A percentile compares a stretch with the other conserved stretches of the same genome.
phyloP scores from a whole-genome alignment of 225 moss, liverwort and hornwort species.

The Ulota crispa region DNA sequence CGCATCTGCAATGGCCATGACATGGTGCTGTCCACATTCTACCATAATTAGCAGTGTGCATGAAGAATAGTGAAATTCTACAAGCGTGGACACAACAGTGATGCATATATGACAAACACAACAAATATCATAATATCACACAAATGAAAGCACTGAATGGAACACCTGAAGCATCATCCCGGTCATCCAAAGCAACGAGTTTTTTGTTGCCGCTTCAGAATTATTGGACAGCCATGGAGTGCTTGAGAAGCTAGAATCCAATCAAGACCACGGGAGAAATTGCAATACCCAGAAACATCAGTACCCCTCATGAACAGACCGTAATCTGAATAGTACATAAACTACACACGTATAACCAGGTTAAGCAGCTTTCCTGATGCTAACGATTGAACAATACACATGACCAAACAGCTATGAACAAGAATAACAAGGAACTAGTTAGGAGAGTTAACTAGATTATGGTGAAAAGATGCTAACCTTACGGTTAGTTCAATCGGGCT shows the following conservation, averaged over 20 bases:
- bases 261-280: neutral
- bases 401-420: conserved; percentile 7
- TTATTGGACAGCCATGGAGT: conserved; percentile 91
- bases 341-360: neutral
- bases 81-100: neutral
- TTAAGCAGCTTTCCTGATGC: conserved; percentile 9
- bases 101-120: neutral
- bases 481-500: conserved; percentile 77
- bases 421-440: neutral
- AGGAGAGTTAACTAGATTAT: neutral
- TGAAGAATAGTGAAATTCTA: neutral
- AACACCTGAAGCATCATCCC: conserved; percentile 89
- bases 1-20: conserved; percentile 90
- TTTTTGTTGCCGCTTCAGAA: conserved; percentile 65
- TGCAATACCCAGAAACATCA: conserved; percentile 12
- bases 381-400: neutral
- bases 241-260: conserved; percentile 75
- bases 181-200: conserved; percentile 85
- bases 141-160: conserved; percentile 16
- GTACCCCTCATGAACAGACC: neutral
- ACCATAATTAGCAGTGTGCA: conserved; percentile 19
- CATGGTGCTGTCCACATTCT: conserved; percentile 72
- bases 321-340: neutral
- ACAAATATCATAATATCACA: neutral
- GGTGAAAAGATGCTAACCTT: conserved; percentile 50